Conservation (phyloP, 1,284 basidiomycete genomes). For the Inonotus hispidus region DNA sequence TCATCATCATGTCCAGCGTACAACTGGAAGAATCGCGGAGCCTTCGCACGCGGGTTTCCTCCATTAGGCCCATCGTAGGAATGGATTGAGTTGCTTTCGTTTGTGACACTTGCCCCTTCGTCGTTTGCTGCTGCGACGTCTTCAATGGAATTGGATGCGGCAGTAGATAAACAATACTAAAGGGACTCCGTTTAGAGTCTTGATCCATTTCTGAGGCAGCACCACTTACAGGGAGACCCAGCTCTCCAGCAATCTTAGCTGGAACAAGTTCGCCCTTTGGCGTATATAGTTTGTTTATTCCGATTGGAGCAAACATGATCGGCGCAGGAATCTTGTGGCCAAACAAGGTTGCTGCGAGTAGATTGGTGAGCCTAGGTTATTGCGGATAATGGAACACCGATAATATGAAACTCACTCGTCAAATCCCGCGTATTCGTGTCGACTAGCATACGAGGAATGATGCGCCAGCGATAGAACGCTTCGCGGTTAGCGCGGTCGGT, state of each 20-base stretch:
- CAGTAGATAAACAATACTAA: constrained; percentile 53
- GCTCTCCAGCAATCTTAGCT: constrained; percentile 49
- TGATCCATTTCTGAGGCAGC: not conserved
- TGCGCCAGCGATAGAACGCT: constrained; percentile 46
- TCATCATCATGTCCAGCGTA: constrained; percentile 57
- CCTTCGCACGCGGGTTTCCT: constrained; percentile 30
- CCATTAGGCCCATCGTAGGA: constrained; percentile 32
- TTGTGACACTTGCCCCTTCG: constrained; percentile 31
- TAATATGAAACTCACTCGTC: constrained; percentile 29
- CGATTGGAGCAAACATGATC: constrained; percentile 52
- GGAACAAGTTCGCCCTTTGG: constrained; percentile 48
- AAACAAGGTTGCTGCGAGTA: constrained; percentile 40
- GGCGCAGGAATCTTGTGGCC: constrained; percentile 49
- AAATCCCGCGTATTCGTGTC: constrained; percentile 53
- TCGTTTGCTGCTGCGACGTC: constrained; percentile 47
- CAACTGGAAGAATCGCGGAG: constrained; percentile 54
- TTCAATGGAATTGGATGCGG: constrained; percentile 48
- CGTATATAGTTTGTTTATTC: constrained; percentile 53
- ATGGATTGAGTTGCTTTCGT: constrained; percentile 36
- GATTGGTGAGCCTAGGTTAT: not conserved
- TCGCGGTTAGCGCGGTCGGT: constrained; percentile 51
- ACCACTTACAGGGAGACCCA: constrained; percentile 40
- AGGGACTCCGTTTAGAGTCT: not conserved
- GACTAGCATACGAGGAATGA: constrained; percentile 54
- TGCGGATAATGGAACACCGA: not conserved